phyloP scores from a whole-genome alignment of 768 basidiomycete genomes.

The Amanita subjunquillea region DNA sequence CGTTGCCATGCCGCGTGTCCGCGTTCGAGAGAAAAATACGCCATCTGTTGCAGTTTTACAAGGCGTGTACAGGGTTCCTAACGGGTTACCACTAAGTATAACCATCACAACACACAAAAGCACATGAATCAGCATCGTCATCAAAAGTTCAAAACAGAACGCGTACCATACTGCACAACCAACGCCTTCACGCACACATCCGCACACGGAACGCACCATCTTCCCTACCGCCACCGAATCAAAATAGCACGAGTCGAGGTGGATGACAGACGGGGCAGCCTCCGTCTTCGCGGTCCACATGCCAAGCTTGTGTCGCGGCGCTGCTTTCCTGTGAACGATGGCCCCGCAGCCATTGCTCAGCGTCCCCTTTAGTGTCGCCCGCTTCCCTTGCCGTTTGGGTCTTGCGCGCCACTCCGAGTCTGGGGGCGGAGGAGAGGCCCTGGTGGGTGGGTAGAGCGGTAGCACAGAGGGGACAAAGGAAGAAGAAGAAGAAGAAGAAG shows the following conservation, averaged over 20 bases:
- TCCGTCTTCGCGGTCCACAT: conserved; percentile 50
- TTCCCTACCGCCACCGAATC: conserved; percentile 35
- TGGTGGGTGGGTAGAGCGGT: conserved; percentile 22
- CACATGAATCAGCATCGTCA: neutral
- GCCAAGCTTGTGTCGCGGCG: conserved; percentile 37
- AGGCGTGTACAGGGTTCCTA: conserved; percentile 6
- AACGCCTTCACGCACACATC: conserved; percentile 58
- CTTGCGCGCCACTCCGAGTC: conserved; percentile 11
- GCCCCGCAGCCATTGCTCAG: conserved; percentile 53
- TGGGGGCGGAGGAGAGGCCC: conserved; percentile 13
- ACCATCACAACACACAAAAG: neutral
- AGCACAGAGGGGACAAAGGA: conserved; percentile 19
- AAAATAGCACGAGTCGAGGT: conserved; percentile 50
- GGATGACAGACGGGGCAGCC: conserved; percentile 44
- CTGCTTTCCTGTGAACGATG: conserved; percentile 44
- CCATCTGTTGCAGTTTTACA: conserved; percentile 5
- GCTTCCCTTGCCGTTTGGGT: conserved; percentile 4
- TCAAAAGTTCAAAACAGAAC: no score
- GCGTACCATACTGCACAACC: conserved; percentile 50
- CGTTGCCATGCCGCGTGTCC: neutral
- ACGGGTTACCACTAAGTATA: conserved; percentile 5
- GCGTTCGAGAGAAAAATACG: neutral
- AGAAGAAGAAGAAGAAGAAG: neutral
- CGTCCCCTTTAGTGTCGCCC: conserved; percentile 8
- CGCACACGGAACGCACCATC: conserved; percentile 47